Evolutionary conservation across 768 basidiomycete genomes (phyloP).

Genomic region (Lactifluus subvellereus): DNA sequence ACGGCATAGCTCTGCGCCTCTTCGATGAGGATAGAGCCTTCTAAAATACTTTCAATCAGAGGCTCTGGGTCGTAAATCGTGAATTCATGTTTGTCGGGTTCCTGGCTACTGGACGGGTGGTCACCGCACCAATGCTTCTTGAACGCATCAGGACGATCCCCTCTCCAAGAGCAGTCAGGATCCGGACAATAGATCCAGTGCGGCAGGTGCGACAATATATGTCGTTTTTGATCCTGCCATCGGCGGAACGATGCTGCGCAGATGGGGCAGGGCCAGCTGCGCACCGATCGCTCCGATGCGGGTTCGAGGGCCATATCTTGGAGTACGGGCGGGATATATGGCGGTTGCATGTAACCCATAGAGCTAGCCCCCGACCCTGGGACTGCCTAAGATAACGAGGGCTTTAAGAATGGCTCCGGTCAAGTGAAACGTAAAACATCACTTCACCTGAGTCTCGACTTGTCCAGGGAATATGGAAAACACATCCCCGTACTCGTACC

Average conservation of each 20-base stretch:
- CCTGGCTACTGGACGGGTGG: neutral
- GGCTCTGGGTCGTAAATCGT: neutral
- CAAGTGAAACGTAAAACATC: no score
- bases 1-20: neutral
- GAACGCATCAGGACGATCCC: neutral
- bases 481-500: neutral
- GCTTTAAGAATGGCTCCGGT: neutral
- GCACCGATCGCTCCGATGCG: no score
- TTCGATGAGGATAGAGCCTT: neutral
- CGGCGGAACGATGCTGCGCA: neutral
- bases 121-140: neutral
- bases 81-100: neutral
- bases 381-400: neutral
- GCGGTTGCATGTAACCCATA: neutral
- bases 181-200: neutral
- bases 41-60: neutral
- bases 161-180: conserved; percentile 9
- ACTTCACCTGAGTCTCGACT: neutral
- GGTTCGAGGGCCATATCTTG: neutral
- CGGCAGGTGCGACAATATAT: neutral
- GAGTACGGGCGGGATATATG: no score
- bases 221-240: neutral
- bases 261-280: neutral
- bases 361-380: neutral
- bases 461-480: neutral